Evolutionary conservation across 768 basidiomycete genomes (phyloP), one percentile per base, ranked within the genome.

Genomic region (Tylopilus felleus): DNA sequence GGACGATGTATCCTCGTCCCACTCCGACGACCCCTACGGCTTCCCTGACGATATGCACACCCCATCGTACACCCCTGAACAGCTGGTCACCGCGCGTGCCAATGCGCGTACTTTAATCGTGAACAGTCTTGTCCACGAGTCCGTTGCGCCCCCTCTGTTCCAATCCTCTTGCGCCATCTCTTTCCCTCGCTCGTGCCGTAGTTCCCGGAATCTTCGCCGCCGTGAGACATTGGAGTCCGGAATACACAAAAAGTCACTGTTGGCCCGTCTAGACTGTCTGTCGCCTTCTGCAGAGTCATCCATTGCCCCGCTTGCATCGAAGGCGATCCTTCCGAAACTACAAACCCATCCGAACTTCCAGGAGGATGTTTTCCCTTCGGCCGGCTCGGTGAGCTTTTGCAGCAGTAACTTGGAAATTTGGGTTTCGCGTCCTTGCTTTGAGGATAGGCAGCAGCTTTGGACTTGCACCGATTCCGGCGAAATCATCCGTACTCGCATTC

Each of bases 371-470:
- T 65, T 69, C 45, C 59, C 56, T 27, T 48, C 53, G 43, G 36
- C 58, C 6, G 60, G 57, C 41, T 58, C 52, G 17, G 50, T 60
- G 23, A 49, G 45, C 48, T 49, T 58, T 43, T 63, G 70, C 38
- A 85, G 84, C 63, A 72, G 73, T 14, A 84, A 86, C 51, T 73
- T 92, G 43, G 77, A 76, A 40, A 77, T 72, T n/a, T 92, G 90
- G 90, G 75, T 82, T 56, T 73, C 76, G 35, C 84, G 89, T 4
- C 84, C 86, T 23, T 86, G 85, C 64, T 90, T 88, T 66, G 89
- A 92, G 68, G 87, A 91, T 52, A 76, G 88, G 29, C 72, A 80
- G 57, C 69, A 74, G 25, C 73, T 88, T 5, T 86, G 83, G 74
- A 68, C 78, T 13, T 74, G 75, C 4, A 64, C 69, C 22, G 74